Evolutionary conservation across 2,329 filamentous ascomycete genomes (phyloP).

Genomic region (Conoideocrella luteorostrata): DNA sequence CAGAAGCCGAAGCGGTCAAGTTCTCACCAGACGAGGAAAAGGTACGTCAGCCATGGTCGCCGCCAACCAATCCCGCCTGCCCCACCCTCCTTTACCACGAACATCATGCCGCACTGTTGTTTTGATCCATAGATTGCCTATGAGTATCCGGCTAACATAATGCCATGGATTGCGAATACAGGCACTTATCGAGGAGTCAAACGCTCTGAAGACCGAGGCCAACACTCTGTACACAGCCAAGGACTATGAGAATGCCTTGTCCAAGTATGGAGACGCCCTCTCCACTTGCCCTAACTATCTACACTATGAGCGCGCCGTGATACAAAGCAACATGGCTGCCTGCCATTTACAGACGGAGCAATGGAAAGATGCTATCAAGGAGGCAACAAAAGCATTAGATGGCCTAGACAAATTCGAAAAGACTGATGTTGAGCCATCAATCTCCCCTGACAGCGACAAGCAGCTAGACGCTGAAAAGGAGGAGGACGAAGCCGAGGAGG

Average conservation of each 20-base stretch:
- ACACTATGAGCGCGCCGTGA: conserved; percentile 79
- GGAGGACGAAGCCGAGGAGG: conserved; percentile 44
- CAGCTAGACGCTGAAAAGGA: conserved; percentile 26
- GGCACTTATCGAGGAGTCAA: conserved; percentile 65
- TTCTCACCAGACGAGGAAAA: conserved; percentile 53
- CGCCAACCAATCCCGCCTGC: too few relatives aligned
- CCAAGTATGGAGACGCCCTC: conserved; percentile 75
- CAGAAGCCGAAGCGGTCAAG: conserved; percentile 21
- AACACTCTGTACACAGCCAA: conserved; percentile 72
- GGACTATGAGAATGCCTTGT: conserved; percentile 70
- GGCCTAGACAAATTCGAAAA: conserved; percentile 57
- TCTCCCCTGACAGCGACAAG: not conserved
- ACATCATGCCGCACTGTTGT: too few relatives aligned
- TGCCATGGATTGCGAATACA: conserved; percentile 23
- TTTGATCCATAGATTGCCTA: too few relatives aligned
- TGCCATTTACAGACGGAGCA: conserved; percentile 79
- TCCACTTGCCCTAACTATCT: conserved; percentile 75
- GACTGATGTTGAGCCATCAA: conserved; percentile 36
- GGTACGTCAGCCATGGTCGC: conserved; percentile 28
- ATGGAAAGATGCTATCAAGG: conserved; percentile 76
- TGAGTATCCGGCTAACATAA: too few relatives aligned
- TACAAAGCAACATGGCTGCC: conserved; percentile 83
- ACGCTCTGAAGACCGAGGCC: conserved; percentile 65
- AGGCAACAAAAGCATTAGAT: conserved; percentile 67
- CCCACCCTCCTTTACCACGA: too few relatives aligned